Conservation (phyloP, 345 rosid genomes). For the Anacardium occidentale region DNA sequence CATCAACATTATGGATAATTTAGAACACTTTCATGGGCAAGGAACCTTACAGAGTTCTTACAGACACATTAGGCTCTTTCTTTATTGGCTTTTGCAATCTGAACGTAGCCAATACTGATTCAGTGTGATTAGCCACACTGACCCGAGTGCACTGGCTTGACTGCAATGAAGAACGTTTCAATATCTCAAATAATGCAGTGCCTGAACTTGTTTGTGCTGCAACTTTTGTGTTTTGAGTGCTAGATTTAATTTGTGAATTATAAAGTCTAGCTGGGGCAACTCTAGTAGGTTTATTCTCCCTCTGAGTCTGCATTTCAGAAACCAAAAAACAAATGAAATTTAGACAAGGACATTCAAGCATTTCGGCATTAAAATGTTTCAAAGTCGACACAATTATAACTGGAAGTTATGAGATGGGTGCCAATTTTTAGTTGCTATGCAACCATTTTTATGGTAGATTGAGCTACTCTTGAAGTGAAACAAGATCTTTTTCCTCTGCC, state of each 20-base stretch:
- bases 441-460: background rate
- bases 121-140: slow-evolving; percentile 43
- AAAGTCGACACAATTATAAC: background rate
- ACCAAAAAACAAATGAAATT: background rate
- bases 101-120: slow-evolving; percentile 78
- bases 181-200: slow-evolving; percentile 58
- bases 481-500: background rate
- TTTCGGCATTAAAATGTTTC: background rate
- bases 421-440: background rate
- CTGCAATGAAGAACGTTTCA: slow-evolving; percentile 55
- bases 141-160: slow-evolving; percentile 34
- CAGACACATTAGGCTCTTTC: slow-evolving; percentile 16
- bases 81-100: slow-evolving; percentile 53
- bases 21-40: background rate
- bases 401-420: background rate
- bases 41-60: slow-evolving; percentile 19
- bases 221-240: slow-evolving; percentile 31
- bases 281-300: slow-evolving; percentile 46
- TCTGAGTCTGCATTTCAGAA: slow-evolving; percentile 44
- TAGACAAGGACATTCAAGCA: slow-evolving; percentile 10
- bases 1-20: background rate
- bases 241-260: slow-evolving; percentile 48
- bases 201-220: slow-evolving; percentile 40
- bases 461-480: background rate
- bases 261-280: slow-evolving; percentile 55